Evolutionary conservation across 2,329 filamentous ascomycete species (phyloP).

Genomic region (Thielaviopsis cerberus): DNA sequence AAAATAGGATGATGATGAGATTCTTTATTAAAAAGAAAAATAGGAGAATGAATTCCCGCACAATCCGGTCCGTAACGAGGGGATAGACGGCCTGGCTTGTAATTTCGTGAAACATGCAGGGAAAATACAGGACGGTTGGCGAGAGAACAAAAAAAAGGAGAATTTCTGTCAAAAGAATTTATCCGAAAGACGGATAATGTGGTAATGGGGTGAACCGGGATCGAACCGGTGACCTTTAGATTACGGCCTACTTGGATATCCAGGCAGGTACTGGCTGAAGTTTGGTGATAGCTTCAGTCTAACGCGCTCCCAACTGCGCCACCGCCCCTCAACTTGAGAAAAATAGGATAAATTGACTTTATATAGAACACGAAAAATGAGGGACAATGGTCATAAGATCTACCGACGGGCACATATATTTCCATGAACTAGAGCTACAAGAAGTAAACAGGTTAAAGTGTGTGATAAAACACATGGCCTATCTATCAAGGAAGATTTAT

Average conservation of each 20-base stretch:
- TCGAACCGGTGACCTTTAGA: conserved; percentile 7
- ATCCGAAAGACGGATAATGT: neutral
- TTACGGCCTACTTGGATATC: neutral
- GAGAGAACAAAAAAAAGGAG: neutral
- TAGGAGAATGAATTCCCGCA: no score
- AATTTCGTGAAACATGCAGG: no score
- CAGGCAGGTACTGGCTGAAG: neutral
- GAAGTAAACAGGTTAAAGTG: neutral
- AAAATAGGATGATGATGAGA: no score
- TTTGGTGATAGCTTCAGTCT: conserved; percentile 5
- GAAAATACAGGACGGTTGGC: no score
- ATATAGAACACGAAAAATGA: no score
- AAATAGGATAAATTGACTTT: no score
- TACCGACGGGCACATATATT: neutral
- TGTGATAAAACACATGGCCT: neutral
- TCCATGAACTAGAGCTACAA: neutral
- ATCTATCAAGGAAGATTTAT: no score
- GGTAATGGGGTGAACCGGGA: conserved; percentile 4
- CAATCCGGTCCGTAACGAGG: no score
- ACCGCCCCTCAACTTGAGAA: neutral
- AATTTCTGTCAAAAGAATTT: no score
- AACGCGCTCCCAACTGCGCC: conserved; percentile 7
- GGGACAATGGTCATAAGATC: no score
- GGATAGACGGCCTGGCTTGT: no score
- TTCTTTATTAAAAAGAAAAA: no score